Base-by-base conservation (phyloP, 805 yeast species). In the Vanderwaltozyma yarrowii region DNA sequence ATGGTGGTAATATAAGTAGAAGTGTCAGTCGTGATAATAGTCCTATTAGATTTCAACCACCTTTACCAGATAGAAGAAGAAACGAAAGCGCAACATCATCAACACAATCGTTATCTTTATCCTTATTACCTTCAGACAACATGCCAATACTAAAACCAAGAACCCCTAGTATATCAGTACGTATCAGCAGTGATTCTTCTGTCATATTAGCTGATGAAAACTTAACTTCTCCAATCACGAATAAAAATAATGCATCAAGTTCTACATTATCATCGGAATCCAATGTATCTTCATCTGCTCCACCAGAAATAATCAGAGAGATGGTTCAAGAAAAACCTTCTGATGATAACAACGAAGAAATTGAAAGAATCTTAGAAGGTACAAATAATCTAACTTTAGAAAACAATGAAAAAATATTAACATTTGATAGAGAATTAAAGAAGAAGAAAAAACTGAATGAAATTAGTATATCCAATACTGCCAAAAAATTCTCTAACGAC, bases 401-500 rank as follows among this genome's bases (percentile, higher is more conserved):
- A n/a, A 39, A 46, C 17, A 45, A 47, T 32, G 43, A 44, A n/a
- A 58, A 51, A 37, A 47, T 58, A 19, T 44, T 51, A 38, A 44
- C 46, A 8, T 56, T 58, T 33, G 62, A 58, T 39, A 54, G 45
- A 37, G 51, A 52, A 30, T 37, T 59, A 24, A 48, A 45, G 33
- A 44, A 45, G 33, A 45, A 47, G 35, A 52, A 51, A 40, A 38
- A 45, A 21, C 28, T 32, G 26, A 42, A 39, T 18, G 41, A 38
- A 21, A 45, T 35, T 13, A 28, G 32, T 2, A 32, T 25, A 8
- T 40, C 55, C 1, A 33, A 35, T 12, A 34, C 38, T 16, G 33
- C 43, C 7, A 36, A 38, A 9, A 59, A 58, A 32, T 58, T 60
- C 23, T 57, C 66, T 1, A 48, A 52, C 11, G 56, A 59, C 31